A percentile compares a stretch with the other conserved stretches of the same genome.
phyloP scores from a whole-genome alignment of 352 stramenopile species.

The Pythium chondricola region DNA sequence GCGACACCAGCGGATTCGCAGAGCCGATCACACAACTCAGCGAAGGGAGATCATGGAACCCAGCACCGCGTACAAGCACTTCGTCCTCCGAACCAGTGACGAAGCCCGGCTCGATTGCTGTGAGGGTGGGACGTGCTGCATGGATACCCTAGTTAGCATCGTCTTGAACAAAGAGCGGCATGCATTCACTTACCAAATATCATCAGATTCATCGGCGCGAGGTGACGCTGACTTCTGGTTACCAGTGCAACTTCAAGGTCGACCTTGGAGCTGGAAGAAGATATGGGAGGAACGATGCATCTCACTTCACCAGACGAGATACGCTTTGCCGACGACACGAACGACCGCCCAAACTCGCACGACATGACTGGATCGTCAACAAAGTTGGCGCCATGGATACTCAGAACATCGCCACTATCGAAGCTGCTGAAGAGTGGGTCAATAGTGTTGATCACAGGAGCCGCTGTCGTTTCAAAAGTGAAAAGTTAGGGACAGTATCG shows the following conservation, averaged over 20 bases:
- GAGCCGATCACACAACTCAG: slow-evolving; percentile 35
- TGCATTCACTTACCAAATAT: slow-evolving; percentile 8
- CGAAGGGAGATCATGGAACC: slow-evolving; percentile 24
- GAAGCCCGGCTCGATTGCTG: not conserved
- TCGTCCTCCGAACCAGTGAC: slow-evolving; percentile 11
- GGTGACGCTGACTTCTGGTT: slow-evolving; percentile 1
- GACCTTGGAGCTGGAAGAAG: too few species aligned
- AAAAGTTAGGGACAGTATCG: too few species aligned
- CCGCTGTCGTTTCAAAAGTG: too few species aligned
- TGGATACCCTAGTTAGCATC: not conserved
- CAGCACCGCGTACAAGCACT: slow-evolving; percentile 25
- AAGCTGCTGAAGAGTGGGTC: slow-evolving; percentile 2
- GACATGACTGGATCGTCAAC: not conserved
- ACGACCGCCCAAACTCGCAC: slow-evolving; percentile 7
- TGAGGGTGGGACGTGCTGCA: slow-evolving; percentile 5
- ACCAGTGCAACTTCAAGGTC: too few species aligned
- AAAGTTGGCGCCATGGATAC: slow-evolving; percentile 16
- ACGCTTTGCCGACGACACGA: not conserved
- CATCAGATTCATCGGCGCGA: slow-evolving; percentile 2
- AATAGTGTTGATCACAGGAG: too few species aligned
- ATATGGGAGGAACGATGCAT: slow-evolving; percentile 5
- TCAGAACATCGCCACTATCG: slow-evolving; percentile 9
- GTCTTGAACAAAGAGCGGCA: not conserved
- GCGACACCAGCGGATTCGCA: slow-evolving; percentile 15
- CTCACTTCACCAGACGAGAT: slow-evolving; percentile 8